These are phyloP conservation scores for Cytospora piceicola DNA, from an alignment of 2,329 filamentous ascomycete species.

Conservation along the genomic window DNA sequence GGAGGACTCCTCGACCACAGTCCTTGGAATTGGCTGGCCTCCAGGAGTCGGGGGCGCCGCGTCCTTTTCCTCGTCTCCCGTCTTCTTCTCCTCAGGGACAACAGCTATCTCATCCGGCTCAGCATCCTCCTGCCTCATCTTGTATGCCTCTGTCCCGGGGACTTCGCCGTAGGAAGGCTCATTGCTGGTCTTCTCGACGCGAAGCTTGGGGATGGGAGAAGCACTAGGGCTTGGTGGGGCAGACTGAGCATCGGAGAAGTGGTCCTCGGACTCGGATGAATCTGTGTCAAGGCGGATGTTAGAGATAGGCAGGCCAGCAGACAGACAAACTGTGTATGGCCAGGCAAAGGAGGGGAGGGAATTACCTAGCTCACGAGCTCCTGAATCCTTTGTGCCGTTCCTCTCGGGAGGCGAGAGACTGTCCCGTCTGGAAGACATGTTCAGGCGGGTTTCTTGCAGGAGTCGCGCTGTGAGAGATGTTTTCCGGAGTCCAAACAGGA, in stretches of 20 bases:
- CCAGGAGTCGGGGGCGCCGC: conserved; percentile 41
- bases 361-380: conserved; percentile 63
- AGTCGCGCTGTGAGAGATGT: neutral
- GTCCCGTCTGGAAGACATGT: conserved; percentile 42
- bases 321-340: neutral
- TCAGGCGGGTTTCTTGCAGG: neutral
- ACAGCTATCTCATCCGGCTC: conserved; percentile 64
- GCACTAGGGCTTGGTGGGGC: conserved; percentile 48
- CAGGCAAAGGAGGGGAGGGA: conserved; percentile 11
- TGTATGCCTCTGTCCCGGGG: conserved; percentile 62
- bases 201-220: conserved; percentile 61
- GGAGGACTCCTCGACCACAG: conserved; percentile 57
- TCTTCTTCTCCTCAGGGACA: conserved; percentile 40
- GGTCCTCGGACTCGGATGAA: conserved; percentile 68
- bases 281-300: conserved; percentile 40
- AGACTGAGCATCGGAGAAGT: conserved; percentile 64
- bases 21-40: conserved; percentile 52
- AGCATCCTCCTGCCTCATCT: conserved; percentile 60
- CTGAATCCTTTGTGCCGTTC: conserved; percentile 55
- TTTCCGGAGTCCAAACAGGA: conserved; percentile 3
- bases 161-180: conserved; percentile 64
- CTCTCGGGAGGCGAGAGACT: conserved; percentile 47
- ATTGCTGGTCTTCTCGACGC: conserved; percentile 62
- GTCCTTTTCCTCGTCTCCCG: conserved; percentile 36
- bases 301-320: neutral